These are phyloP conservation scores for Pleurotus ostreatus DNA, from an alignment of 768 basidiomycete species.

Conservation along the genomic window DNA sequence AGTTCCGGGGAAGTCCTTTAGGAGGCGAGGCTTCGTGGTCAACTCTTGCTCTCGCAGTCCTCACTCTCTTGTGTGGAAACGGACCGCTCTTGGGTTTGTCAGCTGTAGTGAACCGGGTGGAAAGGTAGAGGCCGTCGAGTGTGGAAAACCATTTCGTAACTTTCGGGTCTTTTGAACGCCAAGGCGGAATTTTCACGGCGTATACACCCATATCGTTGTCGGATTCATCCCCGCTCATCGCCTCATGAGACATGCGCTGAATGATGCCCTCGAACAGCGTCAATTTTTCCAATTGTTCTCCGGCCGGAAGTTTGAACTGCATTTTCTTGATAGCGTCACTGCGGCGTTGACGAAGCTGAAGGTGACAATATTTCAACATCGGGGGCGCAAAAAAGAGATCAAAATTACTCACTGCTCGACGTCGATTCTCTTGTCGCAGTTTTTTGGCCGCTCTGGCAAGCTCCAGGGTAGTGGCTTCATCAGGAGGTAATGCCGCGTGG, in stretches of 20 bases:
- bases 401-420: too few relatives aligned
- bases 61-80: not conserved
- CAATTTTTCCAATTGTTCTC: too few relatives aligned
- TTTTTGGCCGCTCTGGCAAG: too few relatives aligned
- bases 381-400: too few relatives aligned
- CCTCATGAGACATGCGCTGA: not conserved
- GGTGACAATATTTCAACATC: too few relatives aligned
- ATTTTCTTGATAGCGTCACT: too few relatives aligned
- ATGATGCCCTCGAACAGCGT: too few relatives aligned
- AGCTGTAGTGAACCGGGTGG: not conserved
- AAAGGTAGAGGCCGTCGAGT: not conserved
- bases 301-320: too few relatives aligned
- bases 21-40: not conserved
- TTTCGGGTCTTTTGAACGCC: not conserved
- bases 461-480: too few relatives aligned
- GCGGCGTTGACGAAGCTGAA: too few relatives aligned
- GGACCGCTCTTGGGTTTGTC: not conserved
- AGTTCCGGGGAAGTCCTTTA: not conserved
- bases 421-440: too few relatives aligned
- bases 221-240: not conserved
- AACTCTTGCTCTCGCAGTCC: not conserved
- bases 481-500: too few relatives aligned
- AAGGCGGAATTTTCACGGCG: not conserved
- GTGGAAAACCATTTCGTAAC: not conserved
- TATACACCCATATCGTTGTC: not conserved